Evolutionary conservation across 2,329 filamentous ascomycete species (phyloP).

Genomic region (Ophiostoma populinum): DNA sequence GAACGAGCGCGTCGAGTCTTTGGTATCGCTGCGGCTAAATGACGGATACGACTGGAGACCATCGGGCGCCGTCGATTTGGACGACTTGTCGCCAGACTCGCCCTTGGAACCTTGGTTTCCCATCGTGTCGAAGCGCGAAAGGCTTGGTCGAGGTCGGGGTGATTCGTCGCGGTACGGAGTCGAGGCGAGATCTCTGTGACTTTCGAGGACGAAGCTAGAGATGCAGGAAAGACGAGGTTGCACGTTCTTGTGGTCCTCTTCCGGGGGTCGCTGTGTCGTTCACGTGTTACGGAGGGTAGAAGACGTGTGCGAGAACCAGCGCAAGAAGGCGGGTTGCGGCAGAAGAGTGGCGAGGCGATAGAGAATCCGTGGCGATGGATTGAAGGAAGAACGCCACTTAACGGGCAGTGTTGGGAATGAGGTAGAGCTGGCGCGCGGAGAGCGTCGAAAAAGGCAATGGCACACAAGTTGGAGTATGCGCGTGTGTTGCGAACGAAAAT

Average conservation of each 20-base stretch:
- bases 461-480: background rate
- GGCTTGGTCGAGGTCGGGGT: too few species aligned
- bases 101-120: constrained; percentile 57
- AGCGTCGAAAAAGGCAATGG: background rate
- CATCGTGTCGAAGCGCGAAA: constrained; percentile 42
- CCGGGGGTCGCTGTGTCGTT: constrained; percentile 3
- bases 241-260: constrained; percentile 6
- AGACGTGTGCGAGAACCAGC: constrained; percentile 30
- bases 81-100: constrained; percentile 24
- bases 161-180: too few species aligned
- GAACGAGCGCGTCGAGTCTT: constrained; percentile 78
- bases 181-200: too few species aligned
- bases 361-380: constrained; percentile 31
- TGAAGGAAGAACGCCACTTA: constrained; percentile 13
- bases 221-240: background rate
- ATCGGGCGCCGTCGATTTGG: constrained; percentile 36
- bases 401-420: constrained; percentile 5
- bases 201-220: too few species aligned
- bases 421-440: background rate
- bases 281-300: constrained; percentile 33
- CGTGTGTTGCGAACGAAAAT: background rate
- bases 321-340: constrained; percentile 26
- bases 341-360: constrained; percentile 27
- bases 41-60: constrained; percentile 75
- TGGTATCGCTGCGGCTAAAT: constrained; percentile 81